Conservation (phyloP, 1,284 basidiomycete species). For the Vanrija humicola region DNA sequence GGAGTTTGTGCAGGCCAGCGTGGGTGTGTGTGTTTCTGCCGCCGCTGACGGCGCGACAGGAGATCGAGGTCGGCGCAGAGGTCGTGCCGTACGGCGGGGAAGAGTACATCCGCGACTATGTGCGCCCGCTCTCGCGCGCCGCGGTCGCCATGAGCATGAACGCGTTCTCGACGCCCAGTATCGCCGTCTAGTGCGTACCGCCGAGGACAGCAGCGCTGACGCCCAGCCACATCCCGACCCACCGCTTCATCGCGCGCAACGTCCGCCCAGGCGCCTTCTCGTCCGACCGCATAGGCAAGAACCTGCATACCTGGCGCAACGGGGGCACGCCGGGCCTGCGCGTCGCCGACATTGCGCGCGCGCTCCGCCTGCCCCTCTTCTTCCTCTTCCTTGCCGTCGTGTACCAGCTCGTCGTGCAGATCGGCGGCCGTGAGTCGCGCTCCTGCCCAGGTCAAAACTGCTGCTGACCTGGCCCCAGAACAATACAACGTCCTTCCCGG, state of each 20-base stretch:
- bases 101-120: slow-evolving; percentile 45
- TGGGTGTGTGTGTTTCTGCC: too few species aligned
- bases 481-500: slow-evolving; percentile 38
- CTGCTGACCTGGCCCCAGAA: slow-evolving; percentile 16
- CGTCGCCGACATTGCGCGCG: slow-evolving; percentile 23
- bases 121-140: slow-evolving; percentile 47
- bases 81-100: slow-evolving; percentile 39
- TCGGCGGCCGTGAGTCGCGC: slow-evolving; percentile 33
- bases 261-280: slow-evolving; percentile 31
- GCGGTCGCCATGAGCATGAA: slow-evolving; percentile 41
- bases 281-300: slow-evolving; percentile 28
- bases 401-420: slow-evolving; percentile 31
- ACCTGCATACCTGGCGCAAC: slow-evolving; percentile 35
- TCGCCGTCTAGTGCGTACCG: slow-evolving; percentile 45
- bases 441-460: not conserved
- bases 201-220: too few species aligned
- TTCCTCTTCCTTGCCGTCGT: slow-evolving; percentile 29
- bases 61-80: slow-evolving; percentile 42
- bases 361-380: slow-evolving; percentile 33
- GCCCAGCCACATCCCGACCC: slow-evolving; percentile 41
- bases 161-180: slow-evolving; percentile 43
- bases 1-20: slow-evolving; percentile 48
- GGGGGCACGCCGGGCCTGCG: slow-evolving; percentile 29
- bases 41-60: slow-evolving; percentile 23
- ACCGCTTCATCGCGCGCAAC: slow-evolving; percentile 40